Evolutionary conservation across 208 protist species (phyloP), one percentile per base, ranked within the genome.

Genomic region (Phytomonas francai): DNA sequence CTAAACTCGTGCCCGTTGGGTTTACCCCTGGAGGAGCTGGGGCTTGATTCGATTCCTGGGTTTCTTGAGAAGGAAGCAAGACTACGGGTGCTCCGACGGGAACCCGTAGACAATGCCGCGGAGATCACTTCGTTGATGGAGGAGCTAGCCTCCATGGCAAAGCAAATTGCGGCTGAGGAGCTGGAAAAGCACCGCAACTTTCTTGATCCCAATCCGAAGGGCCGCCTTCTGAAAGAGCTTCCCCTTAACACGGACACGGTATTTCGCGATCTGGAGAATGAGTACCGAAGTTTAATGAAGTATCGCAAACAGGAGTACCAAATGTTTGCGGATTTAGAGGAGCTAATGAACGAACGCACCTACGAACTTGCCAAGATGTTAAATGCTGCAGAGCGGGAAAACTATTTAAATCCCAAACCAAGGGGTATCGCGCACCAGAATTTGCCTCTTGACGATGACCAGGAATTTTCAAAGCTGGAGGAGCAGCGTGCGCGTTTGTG

Each of bases 301-400:
- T 76, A 80, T 67, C 68, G 74, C 49, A 72, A 73, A 62, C 64
- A 70, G 54, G 92, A 91, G 59, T 72, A 62, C 32, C 69, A 88
- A 71, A 74, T 76, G 49, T 65, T 91, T 45, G 78, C 78, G 31
- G 87, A 88, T 58, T 67, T 91, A 14, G 79, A 90, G 75, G 85
- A 91, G 65, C 67, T 84, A 25, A 88, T 93, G 83, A 91, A 91
- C 71, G 80, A 87, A 65, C 83, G 83, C 58, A 82, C 85, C 33
- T 73, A 88, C 63, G 71, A 87, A 66, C 71, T 93, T 32, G 83
- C 85, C 28, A 83, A 91, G 73, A 79, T 75, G 42, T 84, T 92
- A 68, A 83, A 87, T 59, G 78, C 75, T 22, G 73, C 79, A 33
- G 87, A 92, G 42, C 84, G 89, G 12, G 62, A 78, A 19, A 73